Percentiles rank a stretch among this genome's conserved stretches.
phyloP scores from a whole-genome alignment of 805 yeast genomes.

The Candida qinlingensis region DNA sequence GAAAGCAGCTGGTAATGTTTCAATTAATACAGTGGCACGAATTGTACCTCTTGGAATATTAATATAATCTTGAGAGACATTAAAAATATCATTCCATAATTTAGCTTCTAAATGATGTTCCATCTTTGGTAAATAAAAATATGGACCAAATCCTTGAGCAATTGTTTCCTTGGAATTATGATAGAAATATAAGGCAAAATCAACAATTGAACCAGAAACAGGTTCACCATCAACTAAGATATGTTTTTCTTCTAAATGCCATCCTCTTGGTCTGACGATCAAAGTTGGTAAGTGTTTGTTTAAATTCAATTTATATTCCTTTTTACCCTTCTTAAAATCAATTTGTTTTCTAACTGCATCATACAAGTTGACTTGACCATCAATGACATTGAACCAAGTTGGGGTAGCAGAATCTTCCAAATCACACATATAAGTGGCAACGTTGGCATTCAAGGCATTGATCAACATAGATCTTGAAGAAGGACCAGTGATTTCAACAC shows the following conservation, averaged over 20 bases:
- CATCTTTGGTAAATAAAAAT: slow-evolving; percentile 81
- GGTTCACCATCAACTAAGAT: slow-evolving; percentile 70
- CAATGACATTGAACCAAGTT: slow-evolving; percentile 74
- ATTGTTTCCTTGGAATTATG: slow-evolving; percentile 64
- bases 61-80: slow-evolving; percentile 68
- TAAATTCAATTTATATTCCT: slow-evolving; percentile 23
- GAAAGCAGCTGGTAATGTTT: slow-evolving; percentile 80
- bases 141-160: slow-evolving; percentile 69
- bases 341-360: slow-evolving; percentile 72
- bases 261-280: slow-evolving; percentile 84
- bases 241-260: slow-evolving; percentile 79
- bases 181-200: slow-evolving; percentile 72
- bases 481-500: slow-evolving; percentile 83
- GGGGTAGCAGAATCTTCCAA: slow-evolving; percentile 84
- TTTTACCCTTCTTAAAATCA: slow-evolving; percentile 42
- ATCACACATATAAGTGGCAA: slow-evolving; percentile 82
- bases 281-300: slow-evolving; percentile 64
- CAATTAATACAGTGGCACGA: slow-evolving; percentile 77
- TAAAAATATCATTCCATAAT: slow-evolving; percentile 78
- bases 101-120: slow-evolving; percentile 81
- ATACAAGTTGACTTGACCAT: slow-evolving; percentile 74
- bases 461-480: slow-evolving; percentile 80
- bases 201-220: slow-evolving; percentile 70
- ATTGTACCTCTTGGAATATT: slow-evolving; percentile 70
- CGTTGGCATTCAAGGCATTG: slow-evolving; percentile 73